Percentiles rank a stretch among this genome's conserved stretches.
phyloP scores from a whole-genome alignment of 1,284 basidiomycete genomes.

The Apiotrichum gracile region DNA sequence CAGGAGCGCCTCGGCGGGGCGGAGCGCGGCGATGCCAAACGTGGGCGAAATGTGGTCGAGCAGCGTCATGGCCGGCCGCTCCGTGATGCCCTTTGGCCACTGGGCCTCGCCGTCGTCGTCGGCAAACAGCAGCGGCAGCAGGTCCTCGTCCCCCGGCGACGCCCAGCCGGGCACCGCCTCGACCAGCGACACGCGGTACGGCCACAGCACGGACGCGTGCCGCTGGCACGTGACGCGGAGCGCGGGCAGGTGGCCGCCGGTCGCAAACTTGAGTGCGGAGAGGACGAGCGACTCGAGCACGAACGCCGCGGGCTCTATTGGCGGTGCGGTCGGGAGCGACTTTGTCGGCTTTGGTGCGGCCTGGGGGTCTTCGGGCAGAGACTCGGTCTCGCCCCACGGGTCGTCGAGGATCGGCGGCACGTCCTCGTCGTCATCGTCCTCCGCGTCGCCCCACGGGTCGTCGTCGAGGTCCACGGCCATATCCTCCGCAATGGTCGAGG shows the following conservation, averaged over 20 bases:
- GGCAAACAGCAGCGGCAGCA: slow-evolving; percentile 60
- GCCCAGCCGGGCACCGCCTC: slow-evolving; percentile 67
- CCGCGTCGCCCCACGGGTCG: slow-evolving; percentile 68
- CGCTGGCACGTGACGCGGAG: slow-evolving; percentile 57
- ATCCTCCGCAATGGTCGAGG: neutral
- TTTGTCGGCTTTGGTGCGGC: neutral
- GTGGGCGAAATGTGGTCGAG: slow-evolving; percentile 7
- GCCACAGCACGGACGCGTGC: slow-evolving; percentile 59
- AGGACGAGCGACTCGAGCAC: slow-evolving; percentile 57
- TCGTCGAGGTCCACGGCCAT: slow-evolving; percentile 48
- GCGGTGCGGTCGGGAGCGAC: neutral
- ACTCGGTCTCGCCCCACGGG: slow-evolving; percentile 32
- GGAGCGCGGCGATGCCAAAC: slow-evolving; percentile 1
- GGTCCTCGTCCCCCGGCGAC: slow-evolving; percentile 54
- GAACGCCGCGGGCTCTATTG: slow-evolving; percentile 52
- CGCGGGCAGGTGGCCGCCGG: slow-evolving; percentile 56
- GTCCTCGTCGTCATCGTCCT: neutral
- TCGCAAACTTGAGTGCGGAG: slow-evolving; percentile 61
- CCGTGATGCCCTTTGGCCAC: slow-evolving; percentile 8
- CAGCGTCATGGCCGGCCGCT: neutral
- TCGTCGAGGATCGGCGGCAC: slow-evolving; percentile 20
- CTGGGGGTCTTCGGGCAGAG: slow-evolving; percentile 3
- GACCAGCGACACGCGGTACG: slow-evolving; percentile 63
- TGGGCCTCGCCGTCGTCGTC: slow-evolving; percentile 54
- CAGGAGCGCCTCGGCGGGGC: slow-evolving; percentile 9